A percentile compares a stretch with the other conserved stretches of the same genome.
phyloP scores from a whole-genome alignment of 2,329 filamentous ascomycete species.

The Sphaerulina populicola region DNA sequence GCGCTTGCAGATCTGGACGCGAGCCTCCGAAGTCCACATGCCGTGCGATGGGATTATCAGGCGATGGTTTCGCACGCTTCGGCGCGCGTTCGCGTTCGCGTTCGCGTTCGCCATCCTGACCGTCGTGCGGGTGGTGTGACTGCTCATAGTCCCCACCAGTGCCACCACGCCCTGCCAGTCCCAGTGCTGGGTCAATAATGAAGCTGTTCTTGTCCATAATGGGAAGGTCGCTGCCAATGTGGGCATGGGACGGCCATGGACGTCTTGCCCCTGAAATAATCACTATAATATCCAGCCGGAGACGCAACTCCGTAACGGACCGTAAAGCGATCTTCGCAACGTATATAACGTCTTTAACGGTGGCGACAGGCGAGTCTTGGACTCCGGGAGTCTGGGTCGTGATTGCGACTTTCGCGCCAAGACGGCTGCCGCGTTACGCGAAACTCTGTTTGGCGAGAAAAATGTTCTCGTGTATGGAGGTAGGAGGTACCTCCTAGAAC shows the following conservation, averaged over 20 bases:
- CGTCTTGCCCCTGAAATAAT: background rate
- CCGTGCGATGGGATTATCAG: background rate
- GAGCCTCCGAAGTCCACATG: conserved; percentile 4
- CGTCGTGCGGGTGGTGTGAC: background rate
- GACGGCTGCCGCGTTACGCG: too few species aligned
- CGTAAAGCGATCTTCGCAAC: too few species aligned
- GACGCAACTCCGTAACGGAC: too few species aligned
- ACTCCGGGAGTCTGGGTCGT: too few species aligned
- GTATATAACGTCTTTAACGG: too few species aligned
- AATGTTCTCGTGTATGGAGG: conserved; percentile 2
- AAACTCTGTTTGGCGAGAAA: background rate
- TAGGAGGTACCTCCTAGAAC: too few species aligned
- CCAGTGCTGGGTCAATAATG: conserved; percentile 4
- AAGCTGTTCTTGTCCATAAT: background rate
- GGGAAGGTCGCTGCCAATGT: background rate
- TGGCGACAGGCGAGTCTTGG: too few species aligned
- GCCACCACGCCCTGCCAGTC: conserved; percentile 1
- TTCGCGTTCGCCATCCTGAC: conserved; percentile 6
- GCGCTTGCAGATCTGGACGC: background rate
- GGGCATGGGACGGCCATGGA: background rate
- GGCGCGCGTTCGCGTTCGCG: conserved; percentile 2
- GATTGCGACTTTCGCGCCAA: too few species aligned
- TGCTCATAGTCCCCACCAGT: background rate
- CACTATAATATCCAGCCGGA: too few species aligned
- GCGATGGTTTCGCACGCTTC: conserved; percentile 10